Evolutionary conservation across 2,329 filamentous ascomycete species (phyloP).

Genomic region (Hysterium pulicare): DNA sequence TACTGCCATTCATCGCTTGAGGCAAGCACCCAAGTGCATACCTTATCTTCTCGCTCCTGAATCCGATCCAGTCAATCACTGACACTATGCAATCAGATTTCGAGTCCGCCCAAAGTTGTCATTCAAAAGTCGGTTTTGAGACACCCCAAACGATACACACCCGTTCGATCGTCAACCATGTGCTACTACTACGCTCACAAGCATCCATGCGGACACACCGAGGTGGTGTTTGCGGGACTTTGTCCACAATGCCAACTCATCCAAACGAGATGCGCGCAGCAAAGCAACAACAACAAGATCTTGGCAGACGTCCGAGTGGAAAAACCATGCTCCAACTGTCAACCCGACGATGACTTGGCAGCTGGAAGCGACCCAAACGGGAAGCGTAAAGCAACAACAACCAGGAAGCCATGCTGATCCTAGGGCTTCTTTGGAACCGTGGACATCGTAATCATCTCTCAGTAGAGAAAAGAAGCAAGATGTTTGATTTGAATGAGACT

Average conservation of each 20-base stretch:
- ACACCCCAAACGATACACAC: background rate
- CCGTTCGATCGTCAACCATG: constrained; percentile 31
- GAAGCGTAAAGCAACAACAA: background rate
- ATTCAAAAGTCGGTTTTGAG: background rate
- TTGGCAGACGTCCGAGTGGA: constrained; percentile 37
- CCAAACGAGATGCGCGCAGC: constrained; percentile 26
- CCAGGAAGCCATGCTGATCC: too few relatives aligned
- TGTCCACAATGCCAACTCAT: constrained; percentile 28
- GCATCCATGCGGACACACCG: constrained; percentile 45
- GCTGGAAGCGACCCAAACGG: background rate
- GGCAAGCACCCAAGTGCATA: too few relatives aligned
- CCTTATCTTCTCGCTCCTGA: background rate
- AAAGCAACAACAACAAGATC: constrained; percentile 26
- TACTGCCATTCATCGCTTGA: background rate
- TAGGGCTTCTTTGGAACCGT: too few relatives aligned
- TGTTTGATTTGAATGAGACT: too few relatives aligned
- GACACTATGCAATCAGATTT: background rate
- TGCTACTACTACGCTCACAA: constrained; percentile 49
- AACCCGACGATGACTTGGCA: background rate
- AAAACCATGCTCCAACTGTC: constrained; percentile 26
- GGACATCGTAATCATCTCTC: too few relatives aligned
- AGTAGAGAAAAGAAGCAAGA: too few relatives aligned
- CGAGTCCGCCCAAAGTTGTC: background rate
- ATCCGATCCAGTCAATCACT: background rate
- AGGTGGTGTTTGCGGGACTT: constrained; percentile 36